Percentiles rank a stretch among this genome's conserved stretches.
Evolutionary conservation across 2,329 filamentous ascomycete species (phyloP).

Genomic region (Westerdykella sp.): DNA sequence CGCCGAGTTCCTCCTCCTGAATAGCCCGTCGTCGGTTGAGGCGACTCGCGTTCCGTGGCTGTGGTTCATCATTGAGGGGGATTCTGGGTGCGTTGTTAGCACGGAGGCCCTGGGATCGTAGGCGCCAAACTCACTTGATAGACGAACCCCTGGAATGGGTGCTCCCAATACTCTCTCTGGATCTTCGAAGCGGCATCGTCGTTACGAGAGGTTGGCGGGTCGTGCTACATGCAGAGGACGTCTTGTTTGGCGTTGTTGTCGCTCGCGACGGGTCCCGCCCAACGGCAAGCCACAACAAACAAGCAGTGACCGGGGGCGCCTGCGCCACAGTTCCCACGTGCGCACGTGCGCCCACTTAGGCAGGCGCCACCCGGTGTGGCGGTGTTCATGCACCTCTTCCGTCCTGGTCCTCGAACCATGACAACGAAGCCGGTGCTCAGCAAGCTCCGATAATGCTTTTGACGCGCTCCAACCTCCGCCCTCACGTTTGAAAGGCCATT

Average conservation of each 20-base stretch:
- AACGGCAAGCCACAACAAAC: too few relatives aligned
- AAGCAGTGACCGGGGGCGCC: too few relatives aligned
- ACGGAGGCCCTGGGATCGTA: not conserved
- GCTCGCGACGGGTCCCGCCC: not conserved
- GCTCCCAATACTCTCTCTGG: conserved; percentile 39
- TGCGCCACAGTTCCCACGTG: too few relatives aligned
- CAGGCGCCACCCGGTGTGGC: too few relatives aligned
- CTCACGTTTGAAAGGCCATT: too few relatives aligned
- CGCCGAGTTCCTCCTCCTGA: conserved; percentile 85
- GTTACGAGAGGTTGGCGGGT: conserved; percentile 2
- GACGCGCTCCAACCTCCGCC: too few relatives aligned
- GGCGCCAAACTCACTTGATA: conserved; percentile 23
- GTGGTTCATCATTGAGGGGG: conserved; percentile 84
- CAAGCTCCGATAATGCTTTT: too few relatives aligned
- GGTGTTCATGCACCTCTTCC: too few relatives aligned
- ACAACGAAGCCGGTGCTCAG: too few relatives aligned
- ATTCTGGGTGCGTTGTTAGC: conserved; percentile 54
- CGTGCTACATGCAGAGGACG: not conserved
- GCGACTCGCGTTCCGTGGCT: conserved; percentile 80
- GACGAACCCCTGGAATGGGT: conserved; percentile 44
- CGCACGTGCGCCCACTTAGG: too few relatives aligned
- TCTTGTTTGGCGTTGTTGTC: conserved; percentile 2
- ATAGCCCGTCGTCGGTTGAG: conserved; percentile 80
- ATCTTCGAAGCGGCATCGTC: conserved; percentile 52
- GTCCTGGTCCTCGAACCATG: too few relatives aligned